Evolutionary conservation across 2,329 filamentous ascomycete genomes (phyloP), one percentile per base, ranked within the genome.

Genomic region (Venturia carpophila): DNA sequence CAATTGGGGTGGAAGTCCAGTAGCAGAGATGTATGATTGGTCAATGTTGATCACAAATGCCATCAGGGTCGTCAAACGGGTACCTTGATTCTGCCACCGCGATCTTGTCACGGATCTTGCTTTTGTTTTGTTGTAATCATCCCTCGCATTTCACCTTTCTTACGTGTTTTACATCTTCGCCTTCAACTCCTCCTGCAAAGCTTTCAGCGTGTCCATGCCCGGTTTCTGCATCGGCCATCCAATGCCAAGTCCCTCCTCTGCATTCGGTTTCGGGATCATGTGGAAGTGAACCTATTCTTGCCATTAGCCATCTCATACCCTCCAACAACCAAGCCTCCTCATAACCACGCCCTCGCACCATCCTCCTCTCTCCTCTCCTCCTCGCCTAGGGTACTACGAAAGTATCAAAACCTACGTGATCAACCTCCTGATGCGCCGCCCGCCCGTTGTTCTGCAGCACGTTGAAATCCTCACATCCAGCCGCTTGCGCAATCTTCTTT

Each of bases 231-330:
- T 80, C 24, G 92, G 91, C 94, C 94, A 99, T 42, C 78, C 75
- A 70, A 97, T 82, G 5, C 83, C 86, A 63, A 99, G 80, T 7
- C 94, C 94, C 75, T 97, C 90, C 43, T 81, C 73, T 71, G 87
- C 80, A 72, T 91, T 95, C 63, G 94, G 93, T 82, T 99, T 99
- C 43, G 94, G 94, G 68, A 99, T 99, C 86, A 97, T 88, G 74
- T 99, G 94, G 77, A 99, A 93, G 75, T 97, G 92, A 70, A 95
- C 89, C 88, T 91, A 37, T 19, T 5, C 3, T 9, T 15, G 3
- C 37, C 30, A 60, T 47, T 42, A 63, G 60, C 63, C 30, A 64
- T 34, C 5, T 52, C 7, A 41, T 41, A 41, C 30, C n/a, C n/a
- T n/a, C n/a, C n/a, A n/a, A 34, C 30, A 34, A 34, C 30, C 30